Evolutionary conservation across 108 stramenopile species (phyloP), one percentile per base, ranked within the genome.

Genomic region (Conticribra guillardii): DNA sequence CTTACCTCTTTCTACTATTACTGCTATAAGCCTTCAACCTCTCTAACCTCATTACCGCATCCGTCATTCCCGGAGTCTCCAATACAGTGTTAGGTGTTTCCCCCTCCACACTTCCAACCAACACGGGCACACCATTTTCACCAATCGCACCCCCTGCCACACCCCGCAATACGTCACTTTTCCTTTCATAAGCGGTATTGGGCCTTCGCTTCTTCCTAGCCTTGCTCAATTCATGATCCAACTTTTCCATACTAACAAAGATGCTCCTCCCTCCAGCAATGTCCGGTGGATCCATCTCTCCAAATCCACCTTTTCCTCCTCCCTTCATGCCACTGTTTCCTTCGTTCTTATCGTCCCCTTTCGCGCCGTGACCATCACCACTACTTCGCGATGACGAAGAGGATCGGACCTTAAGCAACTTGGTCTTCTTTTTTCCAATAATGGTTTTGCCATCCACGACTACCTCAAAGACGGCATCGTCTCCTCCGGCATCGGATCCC

Each of bases 201-300:
- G 92, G 89, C 29, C 88, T 80, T 26, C 92, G 81, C 51, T 73
- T 82, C 65, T 83, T 80, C 54, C 92, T 62, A 7, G 92, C 89
- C 49, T 89, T 79, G 45, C 69, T 48, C 71, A 94, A 88, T 45
- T 88, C 90, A n/a, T 74, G 58, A 45, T 89, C 89, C 55, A 94
- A 54, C 62, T 89, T 87, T 69, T 82, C 64, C 92, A 94, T 94
- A 58, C 84, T 86, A 0, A 91, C 85, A 82, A 82, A 94, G 19
- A 94, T 77, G 54, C 73, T 82, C 24, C 59, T 57, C 0, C 69
- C 82, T 23, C 65, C 69, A 22, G 82, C 79, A 24, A 71, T 65
- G 53, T 85, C 77, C 11, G 66, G 24, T 32, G 24, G 49, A 50
- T 82, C 70, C 3, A 33, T 2, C 31, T 54, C 53, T 18, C 64